Base-by-base conservation (phyloP, 129 eudicot genomes). In the Erigeron canadensis region DNA sequence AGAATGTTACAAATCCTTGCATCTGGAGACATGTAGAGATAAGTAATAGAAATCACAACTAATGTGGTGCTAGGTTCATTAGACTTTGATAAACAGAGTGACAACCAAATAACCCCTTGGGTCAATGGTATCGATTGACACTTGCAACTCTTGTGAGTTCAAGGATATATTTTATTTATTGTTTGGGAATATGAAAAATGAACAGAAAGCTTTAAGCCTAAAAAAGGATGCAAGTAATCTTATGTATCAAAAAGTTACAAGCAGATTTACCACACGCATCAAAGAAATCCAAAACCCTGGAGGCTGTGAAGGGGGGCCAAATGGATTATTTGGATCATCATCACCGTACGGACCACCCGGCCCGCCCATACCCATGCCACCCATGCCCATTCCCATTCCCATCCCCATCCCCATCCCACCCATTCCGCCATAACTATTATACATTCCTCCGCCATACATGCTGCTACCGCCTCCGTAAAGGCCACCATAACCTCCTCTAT, bases 221-320 rank as follows among this genome's bases (percentile, higher is more conserved):
- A 2, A 69, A n/a, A 1, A 1, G n/a, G 48, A 54, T 39, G 17
- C 7, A 40, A 51, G 28, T 16, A 54, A 11, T 50, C 28, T 72
- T 8, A 16, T 45, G 76, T 15, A 46, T 16, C 19, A 18, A 0
- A 16, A 28, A 7, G 21, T n/a, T 37, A 59, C 41, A 65, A 19
- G 54, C 46, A 6, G n/a, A 59, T 93, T 87, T 82, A 94, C 98
- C 90, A 94, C 98, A 38, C 86, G 92, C 88, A 94, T 83, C 48
- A 94, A 78, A 21, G 98, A 94, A 65, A 94, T 74, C 98, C 98
- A 94, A 77, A 94, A 94, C n/a, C 93, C 86, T 28, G 98, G 98
- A 56, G 98, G 98, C 16, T 87, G 78, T 71, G 98, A 54, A 18
- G 98, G 98, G 47, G 82, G 37, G 44, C 96, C 91, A 75, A 72